Evolutionary conservation across 2,329 filamentous ascomycete genomes (phyloP).

Genomic region (Colletotrichum coccodes): DNA sequence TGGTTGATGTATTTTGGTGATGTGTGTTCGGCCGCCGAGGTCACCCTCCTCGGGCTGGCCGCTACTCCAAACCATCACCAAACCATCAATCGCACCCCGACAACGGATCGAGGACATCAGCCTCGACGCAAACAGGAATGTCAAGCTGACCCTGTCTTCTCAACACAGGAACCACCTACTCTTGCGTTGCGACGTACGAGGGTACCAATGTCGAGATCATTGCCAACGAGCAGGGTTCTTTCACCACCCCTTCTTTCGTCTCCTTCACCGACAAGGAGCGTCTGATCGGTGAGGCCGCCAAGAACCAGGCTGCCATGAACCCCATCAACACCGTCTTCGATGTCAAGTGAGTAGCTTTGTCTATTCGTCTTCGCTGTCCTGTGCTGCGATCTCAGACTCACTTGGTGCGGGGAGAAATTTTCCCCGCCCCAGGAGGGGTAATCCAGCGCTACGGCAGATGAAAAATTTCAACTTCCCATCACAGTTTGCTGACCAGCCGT

Average conservation of each 20-base stretch:
- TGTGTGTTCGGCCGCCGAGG: slow-evolving; percentile 23
- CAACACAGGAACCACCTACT: slow-evolving; percentile 93
- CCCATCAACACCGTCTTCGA: slow-evolving; percentile 98
- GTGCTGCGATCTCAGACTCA: background rate
- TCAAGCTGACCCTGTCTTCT: slow-evolving; percentile 35
- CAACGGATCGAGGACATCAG: background rate
- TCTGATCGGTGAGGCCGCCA: slow-evolving; percentile 98
- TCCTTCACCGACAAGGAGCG: slow-evolving; percentile 99
- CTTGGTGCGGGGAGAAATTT: background rate
- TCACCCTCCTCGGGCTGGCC: background rate
- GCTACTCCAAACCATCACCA: background rate
- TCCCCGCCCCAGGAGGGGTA: slow-evolving; percentile 29
- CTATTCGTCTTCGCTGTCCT: background rate
- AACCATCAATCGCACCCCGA: background rate
- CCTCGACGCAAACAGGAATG: background rate
- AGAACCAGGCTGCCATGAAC: slow-evolving; percentile 99
- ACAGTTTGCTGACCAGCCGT: slow-evolving; percentile 24
- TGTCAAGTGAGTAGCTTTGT: slow-evolving; percentile 80
- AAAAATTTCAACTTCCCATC: background rate
- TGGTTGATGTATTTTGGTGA: slow-evolving; percentile 30
- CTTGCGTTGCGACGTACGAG: slow-evolving; percentile 99
- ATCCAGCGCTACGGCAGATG: background rate
- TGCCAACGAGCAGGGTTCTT: slow-evolving; percentile 99
- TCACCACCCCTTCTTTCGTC: slow-evolving; percentile 99
- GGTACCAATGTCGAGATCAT: slow-evolving; percentile 99